Evolutionary conservation across 441 rosid genomes (phyloP).

Genomic region (Metrosideros polymorpha): DNA sequence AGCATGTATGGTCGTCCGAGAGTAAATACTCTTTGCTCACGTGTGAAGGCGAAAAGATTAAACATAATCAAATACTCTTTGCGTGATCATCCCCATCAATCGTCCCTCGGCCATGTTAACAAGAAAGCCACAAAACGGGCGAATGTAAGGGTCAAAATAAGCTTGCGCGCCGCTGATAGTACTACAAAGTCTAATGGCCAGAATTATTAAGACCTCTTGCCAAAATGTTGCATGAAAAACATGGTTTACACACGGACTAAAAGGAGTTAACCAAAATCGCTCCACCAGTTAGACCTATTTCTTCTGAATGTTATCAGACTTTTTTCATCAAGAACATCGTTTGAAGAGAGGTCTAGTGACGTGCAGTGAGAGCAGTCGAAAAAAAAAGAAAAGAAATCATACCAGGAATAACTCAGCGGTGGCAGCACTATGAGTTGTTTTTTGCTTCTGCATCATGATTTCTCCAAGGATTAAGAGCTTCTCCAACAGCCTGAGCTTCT

Average conservation of each 20-base stretch:
- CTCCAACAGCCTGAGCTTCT: conserved; percentile 70
- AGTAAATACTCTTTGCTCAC: not conserved
- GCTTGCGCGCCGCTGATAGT: not conserved
- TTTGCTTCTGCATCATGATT: conserved; percentile 34
- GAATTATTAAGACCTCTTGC: not conserved
- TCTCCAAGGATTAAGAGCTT: conserved; percentile 90
- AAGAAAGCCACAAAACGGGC: not conserved
- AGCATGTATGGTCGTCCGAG: not conserved
- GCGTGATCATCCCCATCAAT: not conserved
- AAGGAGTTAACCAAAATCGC: not conserved
- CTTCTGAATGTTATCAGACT: not conserved
- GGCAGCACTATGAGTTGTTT: conserved; percentile 23
- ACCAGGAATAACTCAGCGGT: not conserved
- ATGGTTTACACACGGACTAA: not conserved
- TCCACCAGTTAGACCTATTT: not conserved
- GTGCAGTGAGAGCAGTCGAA: not conserved
- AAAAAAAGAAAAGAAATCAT: conserved; percentile 6
- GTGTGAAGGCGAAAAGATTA: not conserved
- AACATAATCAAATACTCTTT: not conserved
- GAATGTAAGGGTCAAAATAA: not conserved
- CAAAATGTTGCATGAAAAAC: not conserved
- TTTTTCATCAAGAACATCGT: not conserved
- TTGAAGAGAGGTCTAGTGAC: not conserved
- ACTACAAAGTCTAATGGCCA: not conserved
- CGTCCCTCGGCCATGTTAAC: not conserved